phyloP scores from a whole-genome alignment of 805 yeast species.

The Teunomyces barrocoloradensis region DNA sequence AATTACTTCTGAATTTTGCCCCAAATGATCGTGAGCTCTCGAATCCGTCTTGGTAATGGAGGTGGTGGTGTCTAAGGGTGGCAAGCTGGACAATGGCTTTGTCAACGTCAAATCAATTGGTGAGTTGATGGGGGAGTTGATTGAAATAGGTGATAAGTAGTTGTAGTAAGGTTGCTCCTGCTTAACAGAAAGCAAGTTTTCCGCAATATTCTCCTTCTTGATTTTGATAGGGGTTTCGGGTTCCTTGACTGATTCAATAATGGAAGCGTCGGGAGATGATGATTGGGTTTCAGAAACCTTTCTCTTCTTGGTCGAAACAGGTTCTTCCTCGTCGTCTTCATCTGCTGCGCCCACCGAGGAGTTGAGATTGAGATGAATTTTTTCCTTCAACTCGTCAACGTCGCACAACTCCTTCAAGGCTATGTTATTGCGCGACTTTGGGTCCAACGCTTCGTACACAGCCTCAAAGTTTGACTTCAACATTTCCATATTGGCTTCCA shows the following conservation, averaged over 20 bases:
- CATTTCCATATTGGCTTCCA: slow-evolving; percentile 35
- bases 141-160: slow-evolving; percentile 44
- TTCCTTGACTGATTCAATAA: neutral
- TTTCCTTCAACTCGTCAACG: slow-evolving; percentile 22
- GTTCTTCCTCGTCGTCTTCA: slow-evolving; percentile 12
- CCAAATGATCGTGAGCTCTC: slow-evolving; percentile 27
- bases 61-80: slow-evolving; percentile 1
- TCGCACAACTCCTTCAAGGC: slow-evolving; percentile 14
- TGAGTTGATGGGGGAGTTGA: slow-evolving; percentile 37
- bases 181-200: neutral
- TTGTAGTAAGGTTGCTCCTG: slow-evolving; percentile 21
- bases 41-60: neutral
- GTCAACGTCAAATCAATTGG: slow-evolving; percentile 38
- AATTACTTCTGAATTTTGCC: slow-evolving; percentile 49
- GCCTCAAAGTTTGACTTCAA: slow-evolving; percentile 25
- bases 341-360: slow-evolving; percentile 8
- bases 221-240: slow-evolving; percentile 4
- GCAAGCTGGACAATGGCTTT: slow-evolving; percentile 1
- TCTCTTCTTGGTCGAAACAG: slow-evolving; percentile 1
- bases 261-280: neutral
- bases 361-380: slow-evolving; percentile 25
- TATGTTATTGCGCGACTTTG: slow-evolving; percentile 9
- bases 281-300: slow-evolving; percentile 1
- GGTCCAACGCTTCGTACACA: slow-evolving; percentile 11
- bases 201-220: slow-evolving; percentile 6